Base-by-base conservation (phyloP, 192 early-diverging fungal species). In the Backusella macrospora region DNA sequence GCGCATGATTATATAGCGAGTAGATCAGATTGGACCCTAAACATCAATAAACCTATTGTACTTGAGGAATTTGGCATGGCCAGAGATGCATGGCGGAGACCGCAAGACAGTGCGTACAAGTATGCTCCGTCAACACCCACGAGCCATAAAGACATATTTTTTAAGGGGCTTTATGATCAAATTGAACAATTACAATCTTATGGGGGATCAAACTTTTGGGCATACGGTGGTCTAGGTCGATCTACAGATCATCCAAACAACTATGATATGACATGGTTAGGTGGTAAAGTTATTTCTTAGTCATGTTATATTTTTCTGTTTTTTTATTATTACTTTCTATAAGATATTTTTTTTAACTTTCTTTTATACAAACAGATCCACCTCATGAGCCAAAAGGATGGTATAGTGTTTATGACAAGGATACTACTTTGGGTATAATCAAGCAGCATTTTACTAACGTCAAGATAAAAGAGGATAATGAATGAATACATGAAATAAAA, bases 161-260 rank as follows among this genome's bases (percentile, higher is more conserved):
- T 83, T 66, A 65, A 62, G 9, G 78, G 79, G 6, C 75, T 92
- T 6, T 66, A 76, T 34, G 70, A 78, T n/a, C 79, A 74, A 65
- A 62, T 83, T 21, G 77, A 73, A 10, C 49, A 65, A 59, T 75
- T 80, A 14, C 65, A 71, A n/a, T 63, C 68, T 14, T 43, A 80
- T 13, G 70, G 76, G 16, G 90, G 91, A 15, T 73, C 78, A n/a
- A 81, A 83, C 10, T 92, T 92, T 71, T 92, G 91, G 91, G 90
- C 88, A 14, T 92, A 86, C 47, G 66, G 85, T 18, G 90, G 91
- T 49, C 47, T 64, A 7, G 84, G 82, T 6, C 73, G 86, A 15
- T 84, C 88, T 6, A 83, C 75, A 21, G 63, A 71, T 69, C 21
- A 42, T 8, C 79, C 80, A 2, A 82, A 76, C 71, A 4, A 29